Conservation (phyloP, 331 rosid species). For the Erythrophleum ivorense region DNA sequence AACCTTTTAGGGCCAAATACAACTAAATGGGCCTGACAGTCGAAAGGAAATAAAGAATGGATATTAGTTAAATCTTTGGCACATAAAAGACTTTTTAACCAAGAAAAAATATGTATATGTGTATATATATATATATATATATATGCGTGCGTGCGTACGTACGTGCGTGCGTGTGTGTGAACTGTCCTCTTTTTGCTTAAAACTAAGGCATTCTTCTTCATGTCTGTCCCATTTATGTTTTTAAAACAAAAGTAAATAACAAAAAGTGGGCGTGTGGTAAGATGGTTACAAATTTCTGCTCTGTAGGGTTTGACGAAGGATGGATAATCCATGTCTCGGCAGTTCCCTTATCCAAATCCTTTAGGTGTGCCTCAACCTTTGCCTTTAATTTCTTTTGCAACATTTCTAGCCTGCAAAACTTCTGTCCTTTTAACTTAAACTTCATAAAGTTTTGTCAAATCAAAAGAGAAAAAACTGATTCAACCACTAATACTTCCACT, state of each 20-base stretch:
- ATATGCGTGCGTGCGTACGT: no score
- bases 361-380: conserved; percentile 38
- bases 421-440: conserved; percentile 57
- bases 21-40: neutral
- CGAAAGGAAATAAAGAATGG: neutral
- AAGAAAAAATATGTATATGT: no score
- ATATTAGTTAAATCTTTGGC: neutral
- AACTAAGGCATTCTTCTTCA: no score
- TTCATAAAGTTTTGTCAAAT: conserved; percentile 47
- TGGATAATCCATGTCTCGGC: conserved; percentile 55
- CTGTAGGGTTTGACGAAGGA: conserved; percentile 54
- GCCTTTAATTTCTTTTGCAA: conserved; percentile 19
- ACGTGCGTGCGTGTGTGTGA: no score
- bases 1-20: neutral
- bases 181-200: no score
- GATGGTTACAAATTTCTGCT: conserved; percentile 7
- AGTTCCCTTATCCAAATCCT: conserved; percentile 55
- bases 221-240: neutral
- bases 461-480: conserved; percentile 17
- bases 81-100: no score
- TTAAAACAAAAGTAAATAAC: neutral
- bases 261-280: conserved; percentile 27
- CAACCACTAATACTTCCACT: neutral
- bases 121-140: no score
- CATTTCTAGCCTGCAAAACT: conserved; percentile 37